A percentile compares a stretch with the other conserved stretches of the same genome.
These are phyloP conservation scores for Boletus sp. DNA, from an alignment of 768 basidiomycete species.

Conservation along the genomic window DNA sequence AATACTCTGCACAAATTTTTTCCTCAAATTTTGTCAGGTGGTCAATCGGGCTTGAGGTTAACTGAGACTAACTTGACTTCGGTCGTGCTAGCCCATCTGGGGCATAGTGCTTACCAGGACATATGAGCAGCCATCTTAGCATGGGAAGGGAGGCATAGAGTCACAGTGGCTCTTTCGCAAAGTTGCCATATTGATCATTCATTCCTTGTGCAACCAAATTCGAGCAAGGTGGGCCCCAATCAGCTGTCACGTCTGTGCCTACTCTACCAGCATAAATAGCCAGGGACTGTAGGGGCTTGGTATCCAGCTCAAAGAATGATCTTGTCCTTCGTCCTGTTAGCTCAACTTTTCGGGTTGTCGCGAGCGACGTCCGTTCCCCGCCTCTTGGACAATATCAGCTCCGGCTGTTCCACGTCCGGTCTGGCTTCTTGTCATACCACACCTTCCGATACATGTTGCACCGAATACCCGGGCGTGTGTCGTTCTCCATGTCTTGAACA, in stretches of 20 bases:
- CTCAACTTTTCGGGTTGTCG: slow-evolving; percentile 19
- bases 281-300: neutral
- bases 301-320: neutral
- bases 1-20: neutral
- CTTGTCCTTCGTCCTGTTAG: slow-evolving; percentile 19
- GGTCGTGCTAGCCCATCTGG: neutral
- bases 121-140: neutral
- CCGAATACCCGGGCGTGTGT: slow-evolving; percentile 62
- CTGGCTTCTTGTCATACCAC: slow-evolving; percentile 51
- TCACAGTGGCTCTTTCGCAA: neutral
- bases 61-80: neutral
- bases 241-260: neutral
- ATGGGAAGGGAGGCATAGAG: neutral
- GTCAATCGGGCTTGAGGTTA: neutral
- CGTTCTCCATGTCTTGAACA: neutral
- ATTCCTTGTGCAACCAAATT: neutral
- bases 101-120: neutral
- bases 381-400: slow-evolving; percentile 37
- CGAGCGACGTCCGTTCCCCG: slow-evolving; percentile 11
- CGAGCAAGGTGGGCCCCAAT: neutral
- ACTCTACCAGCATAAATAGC: slow-evolving; percentile 15
- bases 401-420: slow-evolving; percentile 53
- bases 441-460: slow-evolving; percentile 53
- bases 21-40: neutral
- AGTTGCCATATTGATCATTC: neutral